Percentiles rank a stretch among this genome's conserved stretches.
phyloP scores from a whole-genome alignment of 306 rosid genomes.

The Trifolium subterraneum region DNA sequence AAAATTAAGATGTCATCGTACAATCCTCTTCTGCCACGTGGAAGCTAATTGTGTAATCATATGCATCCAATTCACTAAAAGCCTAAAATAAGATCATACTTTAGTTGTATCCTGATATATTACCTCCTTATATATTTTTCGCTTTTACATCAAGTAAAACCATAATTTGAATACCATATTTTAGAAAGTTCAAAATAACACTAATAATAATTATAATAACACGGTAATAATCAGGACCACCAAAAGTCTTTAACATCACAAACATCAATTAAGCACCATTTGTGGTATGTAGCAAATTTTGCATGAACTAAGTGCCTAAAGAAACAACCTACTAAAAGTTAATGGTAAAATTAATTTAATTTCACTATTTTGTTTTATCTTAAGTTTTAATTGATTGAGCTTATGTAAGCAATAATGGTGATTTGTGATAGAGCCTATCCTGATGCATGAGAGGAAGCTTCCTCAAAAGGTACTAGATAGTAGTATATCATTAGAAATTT shows the following conservation, averaged over 20 bases:
- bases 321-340: neutral
- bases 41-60: neutral
- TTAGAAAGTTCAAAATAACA: neutral
- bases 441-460: conserved; percentile 5
- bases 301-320: neutral
- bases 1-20: neutral
- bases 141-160: neutral
- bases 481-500: neutral
- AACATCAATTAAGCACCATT: neutral
- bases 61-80: neutral
- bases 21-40: conserved; percentile 38
- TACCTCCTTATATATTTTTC: no score
- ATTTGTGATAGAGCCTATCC: neutral
- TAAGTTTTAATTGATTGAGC: neutral
- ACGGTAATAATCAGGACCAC: no score
- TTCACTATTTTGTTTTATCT: neutral
- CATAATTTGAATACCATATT: no score
- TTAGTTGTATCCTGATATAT: neutral
- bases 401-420: neutral
- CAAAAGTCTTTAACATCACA: no score
- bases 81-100: neutral
- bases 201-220: no score
- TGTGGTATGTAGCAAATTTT: neutral
- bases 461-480: neutral
- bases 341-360: neutral